These are phyloP conservation scores for Suillus tomentosus DNA, from an alignment of 768 basidiomycete species.

Conservation along the genomic window DNA sequence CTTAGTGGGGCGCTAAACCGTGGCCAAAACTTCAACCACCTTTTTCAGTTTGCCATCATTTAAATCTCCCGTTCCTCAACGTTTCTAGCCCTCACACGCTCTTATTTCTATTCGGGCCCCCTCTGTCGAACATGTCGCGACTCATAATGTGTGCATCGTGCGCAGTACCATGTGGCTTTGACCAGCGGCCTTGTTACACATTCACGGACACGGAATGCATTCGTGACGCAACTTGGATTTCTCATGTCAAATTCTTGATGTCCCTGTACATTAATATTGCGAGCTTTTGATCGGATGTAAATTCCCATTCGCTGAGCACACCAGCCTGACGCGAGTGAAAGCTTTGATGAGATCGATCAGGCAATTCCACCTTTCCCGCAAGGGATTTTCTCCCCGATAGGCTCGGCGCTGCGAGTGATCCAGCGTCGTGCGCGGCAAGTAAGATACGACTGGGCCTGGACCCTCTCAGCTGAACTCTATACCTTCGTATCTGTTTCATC, in stretches of 20 bases:
- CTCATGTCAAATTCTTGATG: not conserved
- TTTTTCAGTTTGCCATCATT: not conserved
- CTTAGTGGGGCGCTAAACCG: not conserved
- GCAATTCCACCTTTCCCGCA: not conserved
- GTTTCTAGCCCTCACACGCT: not conserved
- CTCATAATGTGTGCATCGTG: not conserved
- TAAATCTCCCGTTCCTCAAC: not conserved
- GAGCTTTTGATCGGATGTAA: not conserved
- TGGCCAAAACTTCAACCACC: conserved; percentile 4
- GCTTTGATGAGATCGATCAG: not conserved
- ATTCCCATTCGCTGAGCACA: not conserved
- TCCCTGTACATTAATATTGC: not conserved
- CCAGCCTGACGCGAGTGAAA: not conserved
- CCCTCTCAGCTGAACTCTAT: too few species aligned
- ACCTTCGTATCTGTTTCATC: too few species aligned
- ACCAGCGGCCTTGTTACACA: not conserved
- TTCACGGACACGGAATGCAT: not conserved
- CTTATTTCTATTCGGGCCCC: not conserved
- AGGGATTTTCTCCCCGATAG: not conserved
- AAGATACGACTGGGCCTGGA: too few species aligned
- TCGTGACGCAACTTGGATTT: not conserved
- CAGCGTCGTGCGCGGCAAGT: not conserved
- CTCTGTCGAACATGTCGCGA: not conserved
- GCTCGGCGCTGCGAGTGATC: not conserved
- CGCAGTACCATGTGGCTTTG: not conserved